These are phyloP conservation scores for Millerozyma miso DNA, from an alignment of 805 yeast species.

Conservation along the genomic window DNA sequence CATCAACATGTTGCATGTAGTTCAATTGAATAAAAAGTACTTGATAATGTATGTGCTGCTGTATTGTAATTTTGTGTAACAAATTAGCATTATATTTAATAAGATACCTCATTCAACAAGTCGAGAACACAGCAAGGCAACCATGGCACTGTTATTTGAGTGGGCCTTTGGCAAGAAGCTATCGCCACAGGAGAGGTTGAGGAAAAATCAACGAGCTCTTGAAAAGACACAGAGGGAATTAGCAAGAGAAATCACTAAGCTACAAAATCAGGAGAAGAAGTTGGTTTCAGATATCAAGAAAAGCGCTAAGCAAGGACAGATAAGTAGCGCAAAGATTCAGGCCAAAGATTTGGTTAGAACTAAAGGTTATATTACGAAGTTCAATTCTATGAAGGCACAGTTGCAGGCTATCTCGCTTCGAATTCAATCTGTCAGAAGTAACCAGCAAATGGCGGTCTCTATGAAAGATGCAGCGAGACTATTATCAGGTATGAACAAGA, in stretches of 20 bases:
- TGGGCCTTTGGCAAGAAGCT: constrained; percentile 94
- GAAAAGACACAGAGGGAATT: constrained; percentile 94
- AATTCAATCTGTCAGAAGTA: constrained; percentile 87
- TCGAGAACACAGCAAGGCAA: too few species aligned
- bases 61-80: constrained; percentile 1
- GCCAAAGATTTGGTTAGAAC: constrained; percentile 94
- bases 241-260: constrained; percentile 78
- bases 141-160: constrained; percentile 49
- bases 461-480: constrained; percentile 92
- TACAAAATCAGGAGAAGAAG: constrained; percentile 90
- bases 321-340: constrained; percentile 86
- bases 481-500: constrained; percentile 80
- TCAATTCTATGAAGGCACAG: constrained; percentile 91
- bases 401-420: constrained; percentile 90
- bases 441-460: constrained; percentile 91
- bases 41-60: too few species aligned
- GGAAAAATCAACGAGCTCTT: constrained; percentile 92
- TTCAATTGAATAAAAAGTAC: too few species aligned
- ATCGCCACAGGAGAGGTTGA: constrained; percentile 91
- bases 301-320: constrained; percentile 86
- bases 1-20: too few species aligned
- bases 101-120: too few species aligned
- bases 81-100: background rate
- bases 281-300: constrained; percentile 81
- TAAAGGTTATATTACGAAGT: constrained; percentile 75